Evolutionary conservation across 768 basidiomycete genomes (phyloP), one percentile per base, ranked within the genome.

Genomic region (Boletellus emodensis): DNA sequence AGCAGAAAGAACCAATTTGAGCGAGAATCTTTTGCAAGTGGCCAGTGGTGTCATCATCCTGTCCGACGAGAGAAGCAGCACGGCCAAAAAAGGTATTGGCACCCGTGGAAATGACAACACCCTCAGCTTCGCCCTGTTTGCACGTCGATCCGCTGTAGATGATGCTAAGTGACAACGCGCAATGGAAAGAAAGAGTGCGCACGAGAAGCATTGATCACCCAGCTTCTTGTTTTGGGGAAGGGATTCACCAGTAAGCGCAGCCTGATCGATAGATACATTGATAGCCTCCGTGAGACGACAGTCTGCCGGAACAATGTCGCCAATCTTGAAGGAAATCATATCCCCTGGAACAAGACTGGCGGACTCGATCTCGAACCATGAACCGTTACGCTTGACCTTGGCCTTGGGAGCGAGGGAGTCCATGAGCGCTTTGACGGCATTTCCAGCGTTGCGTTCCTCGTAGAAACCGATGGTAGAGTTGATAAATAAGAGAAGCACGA

Each of bases 341-440:
- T 98, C 95, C 66, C 94, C 95, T 44, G 95, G 95, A 33, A 96
- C 94, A 46, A 98, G 83, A 33, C 76, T 80, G 33, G 94, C 60
- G 0, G 92, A 94, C 64, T 98, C 95, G 57, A 97, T 87, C 69
- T 98, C 95, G 17, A 71, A 66, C 95, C 95, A 97, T 33, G 62
- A 62, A 53, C 90, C 90, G 53, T 79, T 79, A 49, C 95, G 94
- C 75, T 83, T 91, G 66, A 92, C 90, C 72, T 88, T 90, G 30
- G 94, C 95, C 75, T 98, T 97, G 67, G 95, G 95, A 6, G 94
- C 94, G 53, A 98, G 89, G 1, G 95, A 96, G 67, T 98, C 95
- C 95, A 98, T 98, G 54, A 98, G 87, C 4, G 95, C 95, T 75
- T 95, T 96, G 76, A 98, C 95, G 24, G 95, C 95, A 71, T 97